phyloP scores from a whole-genome alignment of 2,329 filamentous ascomycete genomes.

The Ophiostoma australiae region DNA sequence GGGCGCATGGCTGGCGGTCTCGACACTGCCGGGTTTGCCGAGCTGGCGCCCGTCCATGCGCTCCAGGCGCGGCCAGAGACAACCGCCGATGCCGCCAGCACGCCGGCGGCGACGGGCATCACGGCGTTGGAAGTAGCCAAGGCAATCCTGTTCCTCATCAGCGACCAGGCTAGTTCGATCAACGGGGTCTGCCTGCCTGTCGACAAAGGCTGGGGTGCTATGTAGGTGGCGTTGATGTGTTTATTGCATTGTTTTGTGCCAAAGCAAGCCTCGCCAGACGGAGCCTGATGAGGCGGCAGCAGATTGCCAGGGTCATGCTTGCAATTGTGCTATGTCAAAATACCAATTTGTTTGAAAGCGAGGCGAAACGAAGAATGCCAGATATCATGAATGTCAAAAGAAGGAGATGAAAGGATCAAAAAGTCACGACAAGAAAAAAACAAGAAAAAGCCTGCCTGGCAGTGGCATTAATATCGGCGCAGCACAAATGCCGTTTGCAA shows the following conservation, averaged over 20 bases:
- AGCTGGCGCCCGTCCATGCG: conserved; percentile 32
- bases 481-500: neutral
- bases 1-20: conserved; percentile 24
- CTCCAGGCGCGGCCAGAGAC: conserved; percentile 30
- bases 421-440: neutral
- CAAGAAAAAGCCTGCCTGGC: neutral
- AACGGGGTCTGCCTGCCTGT: conserved; percentile 37
- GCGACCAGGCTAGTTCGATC: conserved; percentile 36
- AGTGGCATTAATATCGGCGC: too few species aligned
- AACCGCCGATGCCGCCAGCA: conserved; percentile 23
- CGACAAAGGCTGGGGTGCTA: conserved; percentile 36
- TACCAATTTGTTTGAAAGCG: neutral
- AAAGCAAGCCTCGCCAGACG: too few species aligned
- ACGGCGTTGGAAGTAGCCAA: conserved; percentile 35
- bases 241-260: neutral
- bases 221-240: conserved; percentile 26
- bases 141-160: conserved; percentile 37
- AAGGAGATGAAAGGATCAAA: conserved; percentile 14
- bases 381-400: neutral
- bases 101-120: conserved; percentile 26
- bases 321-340: neutral
- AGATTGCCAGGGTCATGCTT: neutral
- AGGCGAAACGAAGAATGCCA: neutral
- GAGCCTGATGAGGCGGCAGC: too few species aligned
- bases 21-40: conserved; percentile 31